phyloP scores from a whole-genome alignment of 1,284 basidiomycete genomes.

The Porogramme epimiltina region DNA sequence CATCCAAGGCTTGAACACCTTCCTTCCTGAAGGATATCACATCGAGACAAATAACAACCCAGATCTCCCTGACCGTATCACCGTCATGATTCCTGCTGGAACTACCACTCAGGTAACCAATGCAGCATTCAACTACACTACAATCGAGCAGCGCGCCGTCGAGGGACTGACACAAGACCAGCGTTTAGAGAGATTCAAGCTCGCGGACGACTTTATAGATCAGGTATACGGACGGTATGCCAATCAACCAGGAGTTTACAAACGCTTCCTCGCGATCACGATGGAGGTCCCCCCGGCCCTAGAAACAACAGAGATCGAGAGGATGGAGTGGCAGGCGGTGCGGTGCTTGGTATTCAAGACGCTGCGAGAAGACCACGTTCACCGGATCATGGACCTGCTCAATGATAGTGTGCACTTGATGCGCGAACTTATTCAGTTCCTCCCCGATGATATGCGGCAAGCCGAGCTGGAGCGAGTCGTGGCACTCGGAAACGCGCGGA shows the following conservation, averaged over 20 bases:
- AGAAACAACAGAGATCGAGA: conserved; percentile 65
- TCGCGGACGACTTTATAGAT: conserved; percentile 93
- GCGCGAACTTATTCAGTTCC: conserved; percentile 90
- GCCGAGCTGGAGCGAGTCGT: conserved; percentile 38
- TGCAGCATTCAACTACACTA: conserved; percentile 20
- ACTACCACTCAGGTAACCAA: conserved; percentile 44
- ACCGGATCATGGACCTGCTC: conserved; percentile 85
- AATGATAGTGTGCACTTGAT: conserved; percentile 88
- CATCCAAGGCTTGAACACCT: conserved; percentile 98
- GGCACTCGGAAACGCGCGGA: conserved; percentile 23
- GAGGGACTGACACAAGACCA: not conserved
- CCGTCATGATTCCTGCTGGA: conserved; percentile 86
- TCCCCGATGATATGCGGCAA: conserved; percentile 69
- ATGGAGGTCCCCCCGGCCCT: conserved; percentile 51
- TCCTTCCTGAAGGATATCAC: conserved; percentile 92
- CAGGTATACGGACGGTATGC: conserved; percentile 94
- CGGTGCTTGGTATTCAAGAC: conserved; percentile 29
- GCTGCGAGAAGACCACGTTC: conserved; percentile 77
- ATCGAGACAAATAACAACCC: conserved; percentile 75
- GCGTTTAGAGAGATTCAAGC: conserved; percentile 43
- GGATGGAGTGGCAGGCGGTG: conserved; percentile 54
- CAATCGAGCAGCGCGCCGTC: conserved; percentile 3
- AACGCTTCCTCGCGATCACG: conserved; percentile 92
- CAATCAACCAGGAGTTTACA: conserved; percentile 87
- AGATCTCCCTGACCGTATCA: conserved; percentile 67